Percentiles rank a stretch among this genome's conserved stretches.
Evolutionary conservation across 306 rosid species (phyloP).

Genomic region (Medicago lupulina): DNA sequence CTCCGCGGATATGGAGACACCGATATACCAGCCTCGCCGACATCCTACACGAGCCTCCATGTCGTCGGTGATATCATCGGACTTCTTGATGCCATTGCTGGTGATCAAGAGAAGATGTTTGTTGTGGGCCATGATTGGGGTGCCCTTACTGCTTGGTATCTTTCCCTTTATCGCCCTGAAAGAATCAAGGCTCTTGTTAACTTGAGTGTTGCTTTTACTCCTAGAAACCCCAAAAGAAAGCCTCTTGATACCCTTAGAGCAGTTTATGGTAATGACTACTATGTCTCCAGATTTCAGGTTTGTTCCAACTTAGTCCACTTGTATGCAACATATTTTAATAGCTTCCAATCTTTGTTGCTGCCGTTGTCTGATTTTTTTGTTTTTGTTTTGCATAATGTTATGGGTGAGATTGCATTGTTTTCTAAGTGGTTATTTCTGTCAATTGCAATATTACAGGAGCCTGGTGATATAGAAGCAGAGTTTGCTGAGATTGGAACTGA

Average conservation of each 20-base stretch:
- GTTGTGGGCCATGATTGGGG: slow-evolving; percentile 96
- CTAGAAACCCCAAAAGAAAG: slow-evolving; percentile 63
- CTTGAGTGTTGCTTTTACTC: slow-evolving; percentile 60
- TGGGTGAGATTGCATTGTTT: too few relatives aligned
- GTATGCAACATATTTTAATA: too few relatives aligned
- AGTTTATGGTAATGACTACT: slow-evolving; percentile 66
- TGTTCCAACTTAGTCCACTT: too few relatives aligned
- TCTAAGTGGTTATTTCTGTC: slow-evolving; percentile 2
- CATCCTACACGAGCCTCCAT: slow-evolving; percentile 62
- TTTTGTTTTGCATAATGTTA: too few relatives aligned
- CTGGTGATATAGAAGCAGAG: slow-evolving; percentile 76
- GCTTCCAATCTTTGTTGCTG: too few relatives aligned
- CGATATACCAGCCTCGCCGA: slow-evolving; percentile 43
- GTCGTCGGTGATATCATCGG: slow-evolving; percentile 71
- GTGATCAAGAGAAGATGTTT: slow-evolving; percentile 62
- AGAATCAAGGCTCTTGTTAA: slow-evolving; percentile 67
- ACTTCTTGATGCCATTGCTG: slow-evolving; percentile 56
- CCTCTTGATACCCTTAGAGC: slow-evolving; percentile 54
- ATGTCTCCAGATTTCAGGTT: slow-evolving; percentile 82
- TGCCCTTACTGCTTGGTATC: slow-evolving; percentile 67
- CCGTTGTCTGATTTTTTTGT: too few relatives aligned
- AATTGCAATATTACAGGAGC: slow-evolving; percentile 52
- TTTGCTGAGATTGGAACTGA: slow-evolving; percentile 69
- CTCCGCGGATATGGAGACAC: slow-evolving; percentile 85
- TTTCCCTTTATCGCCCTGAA: slow-evolving; percentile 72